phyloP scores from a whole-genome alignment of 495 filamentous ascomycete genomes.

The Aspergillus olivimuriae region DNA sequence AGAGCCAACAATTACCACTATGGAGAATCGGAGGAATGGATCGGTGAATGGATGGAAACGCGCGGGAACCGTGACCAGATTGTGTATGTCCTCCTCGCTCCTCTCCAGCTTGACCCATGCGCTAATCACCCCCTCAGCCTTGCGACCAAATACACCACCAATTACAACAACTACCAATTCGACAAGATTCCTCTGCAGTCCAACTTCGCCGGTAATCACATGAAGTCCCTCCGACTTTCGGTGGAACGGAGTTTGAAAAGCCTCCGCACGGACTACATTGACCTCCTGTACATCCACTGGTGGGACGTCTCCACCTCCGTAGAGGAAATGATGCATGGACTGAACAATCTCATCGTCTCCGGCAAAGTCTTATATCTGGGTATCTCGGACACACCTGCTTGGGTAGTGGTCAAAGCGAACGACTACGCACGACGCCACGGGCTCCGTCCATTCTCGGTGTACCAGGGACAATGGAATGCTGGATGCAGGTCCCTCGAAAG shows the following conservation, averaged over 20 bases:
- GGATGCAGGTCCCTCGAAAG: conserved; percentile 52
- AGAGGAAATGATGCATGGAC: conserved; percentile 60
- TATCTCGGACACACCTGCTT: conserved; percentile 59
- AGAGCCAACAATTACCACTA: conserved; percentile 62
- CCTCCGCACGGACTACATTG: conserved; percentile 44
- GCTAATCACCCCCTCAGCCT: too few species aligned
- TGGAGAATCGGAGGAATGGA: conserved; percentile 63
- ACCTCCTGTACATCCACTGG: conserved; percentile 50
- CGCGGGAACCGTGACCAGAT: conserved; percentile 50
- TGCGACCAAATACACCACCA: conserved; percentile 62
- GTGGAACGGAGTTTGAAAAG: conserved; percentile 51
- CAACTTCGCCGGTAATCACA: conserved; percentile 51
- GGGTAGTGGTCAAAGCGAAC: conserved; percentile 44
- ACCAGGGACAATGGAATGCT: conserved; percentile 58
- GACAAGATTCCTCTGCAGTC: conserved; percentile 34
- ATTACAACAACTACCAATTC: conserved; percentile 16
- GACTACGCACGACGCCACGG: conserved; percentile 56
- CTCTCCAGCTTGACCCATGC: too few species aligned
- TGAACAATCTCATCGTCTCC: conserved; percentile 50
- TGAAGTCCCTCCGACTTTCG: conserved; percentile 50
- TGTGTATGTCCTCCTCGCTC: too few species aligned
- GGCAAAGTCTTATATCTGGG: conserved; percentile 68
- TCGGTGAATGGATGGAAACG: conserved; percentile 69
- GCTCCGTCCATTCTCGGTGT: conserved; percentile 56
- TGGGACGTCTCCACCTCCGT: conserved; percentile 61